phyloP scores from a whole-genome alignment of 306 rosid species.

The Prunus armeniaca region DNA sequence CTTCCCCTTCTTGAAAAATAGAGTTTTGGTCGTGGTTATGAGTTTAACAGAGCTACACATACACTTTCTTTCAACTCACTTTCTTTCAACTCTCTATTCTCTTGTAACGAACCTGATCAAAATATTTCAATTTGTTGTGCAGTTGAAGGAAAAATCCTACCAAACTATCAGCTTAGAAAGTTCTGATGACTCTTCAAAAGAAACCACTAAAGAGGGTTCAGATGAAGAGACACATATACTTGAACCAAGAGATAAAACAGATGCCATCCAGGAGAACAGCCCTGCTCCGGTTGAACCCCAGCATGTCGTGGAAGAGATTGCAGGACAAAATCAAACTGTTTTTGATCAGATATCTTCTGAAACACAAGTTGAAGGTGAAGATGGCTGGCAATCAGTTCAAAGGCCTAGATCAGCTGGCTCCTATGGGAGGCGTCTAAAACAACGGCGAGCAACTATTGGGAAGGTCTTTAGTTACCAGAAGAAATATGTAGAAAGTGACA shows the following conservation, averaged over 20 bases:
- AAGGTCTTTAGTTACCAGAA: slow-evolving; percentile 77
- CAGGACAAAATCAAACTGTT: slow-evolving; percentile 46
- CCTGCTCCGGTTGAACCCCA: slow-evolving; percentile 50
- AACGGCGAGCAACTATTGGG: slow-evolving; percentile 76
- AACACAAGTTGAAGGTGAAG: slow-evolving; percentile 72
- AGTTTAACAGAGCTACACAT: background rate
- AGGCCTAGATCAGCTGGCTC: slow-evolving; percentile 86
- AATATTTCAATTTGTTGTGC: slow-evolving; percentile 37
- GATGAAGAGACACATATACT: slow-evolving; percentile 61
- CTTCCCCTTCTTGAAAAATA: background rate
- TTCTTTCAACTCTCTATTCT: background rate
- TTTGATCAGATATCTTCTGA: slow-evolving; percentile 51
- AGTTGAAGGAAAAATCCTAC: slow-evolving; percentile 63
- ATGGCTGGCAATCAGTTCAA: slow-evolving; percentile 98
- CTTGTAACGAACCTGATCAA: slow-evolving; percentile 15
- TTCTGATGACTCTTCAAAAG: slow-evolving; percentile 76
- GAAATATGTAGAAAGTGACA: slow-evolving; percentile 58
- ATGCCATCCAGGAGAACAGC: slow-evolving; percentile 52
- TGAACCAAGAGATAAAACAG: slow-evolving; percentile 39
- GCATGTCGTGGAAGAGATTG: slow-evolving; percentile 37
- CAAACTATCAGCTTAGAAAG: slow-evolving; percentile 42
- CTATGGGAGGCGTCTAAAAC: slow-evolving; percentile 69
- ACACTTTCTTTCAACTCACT: background rate
- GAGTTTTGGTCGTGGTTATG: background rate
- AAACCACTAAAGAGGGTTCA: slow-evolving; percentile 61